Evolutionary conservation across 2,329 filamentous ascomycete genomes (phyloP).

Genomic region (Botrytis porri): DNA sequence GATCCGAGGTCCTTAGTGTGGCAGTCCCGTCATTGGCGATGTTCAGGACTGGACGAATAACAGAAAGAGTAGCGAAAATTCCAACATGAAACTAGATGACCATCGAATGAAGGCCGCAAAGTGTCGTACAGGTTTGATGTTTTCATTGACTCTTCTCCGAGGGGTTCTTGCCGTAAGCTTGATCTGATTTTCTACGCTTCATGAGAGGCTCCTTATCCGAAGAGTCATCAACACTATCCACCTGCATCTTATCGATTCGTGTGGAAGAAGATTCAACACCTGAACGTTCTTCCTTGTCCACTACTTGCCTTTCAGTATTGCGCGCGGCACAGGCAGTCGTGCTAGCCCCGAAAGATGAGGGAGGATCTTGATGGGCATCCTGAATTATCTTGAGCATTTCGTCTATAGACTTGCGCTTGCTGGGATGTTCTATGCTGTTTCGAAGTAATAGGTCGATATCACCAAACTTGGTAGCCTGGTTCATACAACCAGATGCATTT

Average conservation of each 20-base stretch:
- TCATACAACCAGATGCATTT: background rate
- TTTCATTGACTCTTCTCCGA: background rate
- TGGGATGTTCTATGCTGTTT: background rate
- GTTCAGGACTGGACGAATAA: background rate
- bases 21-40: background rate
- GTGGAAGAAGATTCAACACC: background rate
- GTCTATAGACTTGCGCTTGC: background rate
- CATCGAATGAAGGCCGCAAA: background rate
- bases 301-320: background rate
- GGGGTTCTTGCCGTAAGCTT: background rate
- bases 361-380: background rate
- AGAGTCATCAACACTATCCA: background rate
- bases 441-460: background rate
- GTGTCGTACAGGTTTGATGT: background rate
- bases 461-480: constrained; percentile 12
- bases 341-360: background rate
- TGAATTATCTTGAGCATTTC: background rate
- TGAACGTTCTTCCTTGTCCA: background rate
- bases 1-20: background rate
- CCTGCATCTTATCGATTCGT: background rate
- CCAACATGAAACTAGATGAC: background rate
- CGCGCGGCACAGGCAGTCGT: background rate
- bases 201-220: background rate
- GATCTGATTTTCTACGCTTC: background rate
- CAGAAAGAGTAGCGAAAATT: background rate